A percentile compares a stretch with the other conserved stretches of the same genome.
Conservation (phyloP, 768 basidiomycete genomes). For the Mycena rebaudengoi region DNA sequence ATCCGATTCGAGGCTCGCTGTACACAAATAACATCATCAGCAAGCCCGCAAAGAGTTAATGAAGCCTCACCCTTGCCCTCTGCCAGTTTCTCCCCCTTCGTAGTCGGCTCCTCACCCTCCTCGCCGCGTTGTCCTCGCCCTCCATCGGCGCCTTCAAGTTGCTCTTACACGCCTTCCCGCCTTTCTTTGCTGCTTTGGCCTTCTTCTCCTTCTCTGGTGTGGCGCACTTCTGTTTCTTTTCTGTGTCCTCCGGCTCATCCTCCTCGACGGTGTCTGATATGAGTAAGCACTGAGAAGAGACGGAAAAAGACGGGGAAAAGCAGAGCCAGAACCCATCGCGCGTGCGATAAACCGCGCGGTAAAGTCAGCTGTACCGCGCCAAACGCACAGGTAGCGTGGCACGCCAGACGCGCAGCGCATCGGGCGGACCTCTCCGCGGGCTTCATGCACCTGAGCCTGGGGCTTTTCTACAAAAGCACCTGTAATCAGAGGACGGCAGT, state of each 20-base stretch:
- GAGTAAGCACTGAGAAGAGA: conserved; percentile 5
- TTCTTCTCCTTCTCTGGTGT: conserved; percentile 50
- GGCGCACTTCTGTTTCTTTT: conserved; percentile 66
- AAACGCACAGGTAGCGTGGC: too few species aligned
- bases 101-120: conserved; percentile 57
- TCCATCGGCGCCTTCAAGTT: conserved; percentile 56
- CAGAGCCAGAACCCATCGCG: too few species aligned
- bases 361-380: too few species aligned
- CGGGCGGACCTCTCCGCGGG: too few species aligned
- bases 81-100: conserved; percentile 62
- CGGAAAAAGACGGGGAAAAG: not conserved
- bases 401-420: too few species aligned
- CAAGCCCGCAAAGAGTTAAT: not conserved
- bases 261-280: conserved; percentile 55
- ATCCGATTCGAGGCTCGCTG: conserved; percentile 66
- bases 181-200: conserved; percentile 51
- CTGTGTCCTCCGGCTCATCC: conserved; percentile 59
- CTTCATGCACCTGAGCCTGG: too few species aligned
- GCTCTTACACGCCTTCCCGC: conserved; percentile 58
- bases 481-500: too few species aligned
- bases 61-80: conserved; percentile 66
- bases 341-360: too few species aligned
- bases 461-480: too few species aligned
- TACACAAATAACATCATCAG: conserved; percentile 3
- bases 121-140: conserved; percentile 60